Conservation (phyloP, 2,329 filamentous ascomycete species). For the Trichophyton mentagrophytes region DNA sequence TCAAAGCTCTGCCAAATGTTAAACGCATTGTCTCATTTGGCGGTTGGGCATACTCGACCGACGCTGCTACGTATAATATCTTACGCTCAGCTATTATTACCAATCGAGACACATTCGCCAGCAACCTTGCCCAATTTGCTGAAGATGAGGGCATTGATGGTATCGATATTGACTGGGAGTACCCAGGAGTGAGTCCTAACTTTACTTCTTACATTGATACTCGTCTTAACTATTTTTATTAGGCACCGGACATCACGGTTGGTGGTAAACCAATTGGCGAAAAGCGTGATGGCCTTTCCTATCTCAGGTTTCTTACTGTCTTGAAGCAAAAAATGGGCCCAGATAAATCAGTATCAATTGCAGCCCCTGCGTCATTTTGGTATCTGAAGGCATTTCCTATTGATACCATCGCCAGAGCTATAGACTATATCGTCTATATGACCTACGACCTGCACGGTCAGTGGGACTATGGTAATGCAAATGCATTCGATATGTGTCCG, state of each 20-base stretch:
- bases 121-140: conserved; percentile 30
- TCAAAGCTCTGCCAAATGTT: neutral
- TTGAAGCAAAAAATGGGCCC: neutral
- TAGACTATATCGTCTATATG: conserved; percentile 28
- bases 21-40: conserved; percentile 21
- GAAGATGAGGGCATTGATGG: conserved; percentile 31
- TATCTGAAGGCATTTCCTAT: conserved; percentile 22
- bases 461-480: conserved; percentile 15
- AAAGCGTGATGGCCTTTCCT: too few species aligned
- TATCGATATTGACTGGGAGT: conserved; percentile 27
- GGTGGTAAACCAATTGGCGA: too few species aligned
- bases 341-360: conserved; percentile 17
- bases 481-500: too few species aligned
- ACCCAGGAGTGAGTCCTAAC: conserved; percentile 20
- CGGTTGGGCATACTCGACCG: conserved; percentile 26
- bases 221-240: too few species aligned
- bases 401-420: conserved; percentile 14
- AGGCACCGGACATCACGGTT: too few species aligned
- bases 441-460: conserved; percentile 25
- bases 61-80: conserved; percentile 25
- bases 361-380: conserved; percentile 21
- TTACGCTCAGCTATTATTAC: conserved; percentile 27
- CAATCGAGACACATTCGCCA: conserved; percentile 30
- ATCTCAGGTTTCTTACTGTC: too few species aligned
- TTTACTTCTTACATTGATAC: too few species aligned